Evolutionary conservation across 805 yeast genomes (phyloP).

Genomic region (Cyberlindnera xylosilytica): DNA sequence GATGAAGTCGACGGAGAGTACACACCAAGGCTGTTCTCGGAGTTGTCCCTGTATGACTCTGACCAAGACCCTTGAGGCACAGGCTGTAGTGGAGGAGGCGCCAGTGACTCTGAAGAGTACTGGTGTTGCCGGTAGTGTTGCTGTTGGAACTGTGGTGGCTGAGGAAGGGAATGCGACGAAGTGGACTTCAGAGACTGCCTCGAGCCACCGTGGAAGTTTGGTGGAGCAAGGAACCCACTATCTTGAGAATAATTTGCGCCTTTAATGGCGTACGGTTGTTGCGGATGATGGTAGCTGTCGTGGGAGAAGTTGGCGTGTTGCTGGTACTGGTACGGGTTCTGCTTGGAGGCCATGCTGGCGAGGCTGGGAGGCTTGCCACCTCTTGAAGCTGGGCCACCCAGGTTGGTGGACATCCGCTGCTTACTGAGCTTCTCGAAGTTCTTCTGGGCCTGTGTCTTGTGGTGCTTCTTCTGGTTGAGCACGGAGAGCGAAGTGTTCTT

Average conservation of each 20-base stretch:
- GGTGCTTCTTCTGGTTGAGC: constrained; percentile 21
- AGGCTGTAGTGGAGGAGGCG: constrained; percentile 1
- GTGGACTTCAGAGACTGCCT: constrained; percentile 7
- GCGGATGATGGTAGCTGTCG: background rate
- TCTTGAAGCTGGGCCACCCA: background rate
- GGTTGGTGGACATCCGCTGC: constrained; percentile 9
- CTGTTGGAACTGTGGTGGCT: constrained; percentile 5
- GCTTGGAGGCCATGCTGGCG: background rate
- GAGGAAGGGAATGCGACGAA: background rate
- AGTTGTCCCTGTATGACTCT: background rate
- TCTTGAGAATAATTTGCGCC: background rate
- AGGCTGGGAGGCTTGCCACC: background rate
- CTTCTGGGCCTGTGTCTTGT: constrained; percentile 26
- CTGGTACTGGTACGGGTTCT: background rate
- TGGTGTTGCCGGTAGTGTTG: constrained; percentile 3
- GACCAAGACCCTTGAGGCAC: constrained; percentile 15
- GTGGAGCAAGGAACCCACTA: background rate
- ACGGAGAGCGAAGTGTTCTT: constrained; percentile 25
- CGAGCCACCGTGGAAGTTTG: background rate
- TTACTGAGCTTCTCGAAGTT: constrained; percentile 25
- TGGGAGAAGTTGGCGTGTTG: background rate
- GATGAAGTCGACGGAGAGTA: constrained; percentile 11
- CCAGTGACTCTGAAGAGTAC: background rate
- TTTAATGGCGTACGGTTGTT: background rate
- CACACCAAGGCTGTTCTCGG: constrained; percentile 8